Percentiles rank a stretch among this genome's conserved stretches.
phyloP scores from a whole-genome alignment of 371 early-diverging fungal species.

The Sporodiniella umbellata region DNA sequence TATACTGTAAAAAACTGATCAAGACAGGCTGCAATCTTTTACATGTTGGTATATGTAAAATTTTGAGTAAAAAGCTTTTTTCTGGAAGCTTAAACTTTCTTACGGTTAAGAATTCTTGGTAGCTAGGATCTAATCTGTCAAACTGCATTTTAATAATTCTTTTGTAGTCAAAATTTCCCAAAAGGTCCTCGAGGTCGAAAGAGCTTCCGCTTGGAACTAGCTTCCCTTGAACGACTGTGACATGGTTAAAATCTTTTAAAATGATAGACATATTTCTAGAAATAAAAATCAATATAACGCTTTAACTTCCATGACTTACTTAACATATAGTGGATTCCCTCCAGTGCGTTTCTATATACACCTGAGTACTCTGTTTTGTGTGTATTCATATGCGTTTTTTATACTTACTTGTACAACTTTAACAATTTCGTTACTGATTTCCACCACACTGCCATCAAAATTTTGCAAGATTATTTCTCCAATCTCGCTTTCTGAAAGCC shows the following conservation, averaged over 20 bases:
- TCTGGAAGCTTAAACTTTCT: too few relatives aligned
- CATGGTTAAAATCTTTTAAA: constrained; percentile 55
- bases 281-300: too few relatives aligned
- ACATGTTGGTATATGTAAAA: not conserved
- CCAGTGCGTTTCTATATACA: constrained; percentile 42
- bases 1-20: constrained; percentile 49
- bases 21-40: constrained; percentile 52
- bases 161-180: constrained; percentile 52
- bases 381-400: not conserved
- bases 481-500: constrained; percentile 45
- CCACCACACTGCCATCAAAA: constrained; percentile 41
- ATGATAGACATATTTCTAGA: constrained; percentile 47
- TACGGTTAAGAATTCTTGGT: constrained; percentile 54
- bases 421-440: constrained; percentile 47
- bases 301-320: constrained; percentile 34
- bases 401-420: constrained; percentile 35
- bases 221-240: constrained; percentile 51
- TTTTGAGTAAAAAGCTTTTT: not conserved
- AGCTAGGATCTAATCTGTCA: constrained; percentile 47
- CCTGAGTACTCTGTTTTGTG: not conserved
- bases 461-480: constrained; percentile 46
- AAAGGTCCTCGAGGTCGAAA: constrained; percentile 41
- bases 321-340: constrained; percentile 60
- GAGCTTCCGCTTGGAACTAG: constrained; percentile 37
- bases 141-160: constrained; percentile 58